These are phyloP conservation scores for Podaxis sp. DNA, from an alignment of 768 basidiomycete genomes.

Conservation along the genomic window DNA sequence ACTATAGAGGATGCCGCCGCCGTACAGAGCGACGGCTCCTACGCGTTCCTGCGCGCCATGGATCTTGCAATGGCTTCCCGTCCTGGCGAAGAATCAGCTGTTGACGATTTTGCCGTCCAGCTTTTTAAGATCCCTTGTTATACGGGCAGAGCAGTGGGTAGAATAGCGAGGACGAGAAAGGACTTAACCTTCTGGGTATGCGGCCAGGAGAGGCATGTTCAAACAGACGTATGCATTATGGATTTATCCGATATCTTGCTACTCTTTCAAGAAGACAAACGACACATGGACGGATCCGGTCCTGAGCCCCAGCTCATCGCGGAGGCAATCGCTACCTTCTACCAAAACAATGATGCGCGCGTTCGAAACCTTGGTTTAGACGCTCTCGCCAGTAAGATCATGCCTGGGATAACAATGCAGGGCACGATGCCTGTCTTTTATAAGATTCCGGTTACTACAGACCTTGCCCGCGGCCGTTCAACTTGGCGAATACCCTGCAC, in stretches of 20 bases:
- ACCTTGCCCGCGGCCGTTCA: constrained; percentile 18
- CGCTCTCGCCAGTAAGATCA: constrained; percentile 18
- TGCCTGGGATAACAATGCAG: constrained; percentile 29
- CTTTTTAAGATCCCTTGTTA: constrained; percentile 28
- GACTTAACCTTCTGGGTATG: constrained; percentile 27
- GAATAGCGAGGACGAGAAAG: constrained; percentile 21
- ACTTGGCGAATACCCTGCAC: constrained; percentile 18
- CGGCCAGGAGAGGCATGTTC: constrained; percentile 22
- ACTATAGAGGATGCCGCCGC: constrained; percentile 5
- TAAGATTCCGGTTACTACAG: constrained; percentile 25
- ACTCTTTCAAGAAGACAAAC: constrained; percentile 19
- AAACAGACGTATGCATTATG: constrained; percentile 31
- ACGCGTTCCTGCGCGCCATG: constrained; percentile 16
- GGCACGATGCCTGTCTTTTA: constrained; percentile 30
- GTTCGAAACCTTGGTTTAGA: constrained; percentile 12
- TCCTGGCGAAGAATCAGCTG: constrained; percentile 27
- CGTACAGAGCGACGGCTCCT: constrained; percentile 15
- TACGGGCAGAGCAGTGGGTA: neutral
- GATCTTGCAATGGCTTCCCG: constrained; percentile 22
- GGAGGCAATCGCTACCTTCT: constrained; percentile 21
- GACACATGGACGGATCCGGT: neutral
- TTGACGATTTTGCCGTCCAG: constrained; percentile 29
- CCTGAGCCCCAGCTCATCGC: constrained; percentile 20
- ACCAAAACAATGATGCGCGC: constrained; percentile 24
- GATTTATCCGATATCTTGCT: constrained; percentile 18